Base-by-base conservation (phyloP, 2,329 filamentous ascomycete species). In the Stromatinia cepivora region DNA sequence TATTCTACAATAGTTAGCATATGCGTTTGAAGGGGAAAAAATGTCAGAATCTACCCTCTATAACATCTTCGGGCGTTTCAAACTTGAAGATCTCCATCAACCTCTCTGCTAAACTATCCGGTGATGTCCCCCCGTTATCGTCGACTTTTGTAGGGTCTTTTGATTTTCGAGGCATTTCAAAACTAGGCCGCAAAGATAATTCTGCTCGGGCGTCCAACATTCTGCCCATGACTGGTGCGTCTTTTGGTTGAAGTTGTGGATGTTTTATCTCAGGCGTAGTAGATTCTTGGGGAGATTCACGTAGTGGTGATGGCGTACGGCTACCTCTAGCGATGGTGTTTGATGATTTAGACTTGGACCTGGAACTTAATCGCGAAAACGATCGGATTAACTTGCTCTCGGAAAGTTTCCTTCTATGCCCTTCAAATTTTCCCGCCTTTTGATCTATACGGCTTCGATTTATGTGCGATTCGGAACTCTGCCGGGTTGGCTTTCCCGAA, bases 21-120 rank as follows among this genome's bases (percentile, higher is more conserved):
- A 63, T 28, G 36, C 15, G 9, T 28, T 10, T n/a, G 31, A 17
- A 28, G 22, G 25, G 15, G n/a, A 4, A 31, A 36, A 28, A 9
- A 22, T 20, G 8, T 31, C 4, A 61, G 79, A 67, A 45, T 20
- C 15, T 79, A 90, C 89, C 89, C 79, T 92, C 89, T 71, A 97
- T 88, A 31, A 98, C 92, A 71, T 93, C 90, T 78, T 99, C 95
- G 0, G 91, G 86, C 50, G 87, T 84, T 39, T 93, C 88, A 74
- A 97, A 95, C 63, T 90, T 86, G 77, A 97, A 97, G 72, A 97
- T 96, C 71, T 95, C 89, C 83, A 89, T 93, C 50, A 97, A 80
- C 69, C 89, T 87, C 69, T 84, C 86, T 0, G 91, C 89, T 65
- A 97, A 84, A 22, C 86, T 86, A 7, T 86, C 87, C 8, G 86